Conservation (phyloP, 441 rosid genomes). For the Macaranga tanarius region DNA sequence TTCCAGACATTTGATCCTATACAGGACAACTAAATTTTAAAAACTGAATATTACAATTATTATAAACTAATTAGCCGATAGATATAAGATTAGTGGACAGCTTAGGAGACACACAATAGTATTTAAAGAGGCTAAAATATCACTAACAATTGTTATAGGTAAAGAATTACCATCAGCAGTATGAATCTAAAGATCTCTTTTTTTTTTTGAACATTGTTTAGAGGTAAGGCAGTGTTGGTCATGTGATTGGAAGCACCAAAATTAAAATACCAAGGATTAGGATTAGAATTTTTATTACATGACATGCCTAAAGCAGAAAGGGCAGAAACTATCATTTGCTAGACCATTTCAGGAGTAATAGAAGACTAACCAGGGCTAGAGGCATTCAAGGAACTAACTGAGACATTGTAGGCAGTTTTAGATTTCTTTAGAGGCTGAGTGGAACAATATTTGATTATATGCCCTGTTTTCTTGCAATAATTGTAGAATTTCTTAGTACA, state of each 20-base stretch:
- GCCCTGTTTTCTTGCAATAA: conserved; percentile 1
- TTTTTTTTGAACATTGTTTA: neutral
- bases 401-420: neutral
- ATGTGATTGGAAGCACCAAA: conserved; percentile 13
- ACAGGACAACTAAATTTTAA: neutral
- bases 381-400: neutral
- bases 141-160: conserved; percentile 4
- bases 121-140: conserved; percentile 3
- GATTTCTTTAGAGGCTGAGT: conserved; percentile 1
- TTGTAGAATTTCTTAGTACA: conserved; percentile 3
- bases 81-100: conserved; percentile 9
- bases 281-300: neutral
- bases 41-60: neutral
- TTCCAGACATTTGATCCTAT: neutral
- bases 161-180: conserved; percentile 9
- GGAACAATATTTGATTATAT: conserved; percentile 2
- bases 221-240: neutral
- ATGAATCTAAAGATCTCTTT: neutral
- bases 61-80: neutral
- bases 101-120: neutral
- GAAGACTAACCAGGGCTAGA: neutral
- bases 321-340: conserved; percentile 1
- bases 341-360: conserved; percentile 5
- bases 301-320: neutral
- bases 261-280: neutral